Evolutionary conservation across 2,329 filamentous ascomycete genomes (phyloP).

Genomic region (Periconia digitata): DNA sequence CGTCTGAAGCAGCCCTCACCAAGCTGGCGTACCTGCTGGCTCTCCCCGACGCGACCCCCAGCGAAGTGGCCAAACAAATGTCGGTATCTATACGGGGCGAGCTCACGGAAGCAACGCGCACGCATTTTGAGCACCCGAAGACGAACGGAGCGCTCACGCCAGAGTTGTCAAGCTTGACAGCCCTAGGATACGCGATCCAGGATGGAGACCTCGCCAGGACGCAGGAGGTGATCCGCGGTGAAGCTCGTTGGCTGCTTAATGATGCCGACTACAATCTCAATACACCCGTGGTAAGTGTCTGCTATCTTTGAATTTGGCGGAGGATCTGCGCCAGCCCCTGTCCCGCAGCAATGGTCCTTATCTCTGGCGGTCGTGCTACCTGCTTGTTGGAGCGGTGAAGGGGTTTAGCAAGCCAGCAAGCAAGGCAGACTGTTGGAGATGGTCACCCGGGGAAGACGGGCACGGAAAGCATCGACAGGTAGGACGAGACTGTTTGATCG

Average conservation of each 20-base stretch:
- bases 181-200: conserved; percentile 77
- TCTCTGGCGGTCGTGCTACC: conserved; percentile 19
- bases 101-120: conserved; percentile 73
- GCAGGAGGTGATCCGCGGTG: conserved; percentile 66
- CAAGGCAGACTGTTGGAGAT: conserved; percentile 10
- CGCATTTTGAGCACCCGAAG: conserved; percentile 75
- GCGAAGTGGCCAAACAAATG: conserved; percentile 71
- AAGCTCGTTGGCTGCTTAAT: conserved; percentile 69
- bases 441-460: background rate
- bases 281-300: conserved; percentile 56
- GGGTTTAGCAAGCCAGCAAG: conserved; percentile 1
- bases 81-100: conserved; percentile 78
- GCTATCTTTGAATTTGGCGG: conserved; percentile 10
- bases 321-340: conserved; percentile 19
- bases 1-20: conserved; percentile 85
- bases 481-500: background rate
- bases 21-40: conserved; percentile 87
- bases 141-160: conserved; percentile 56
- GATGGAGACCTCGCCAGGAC: conserved; percentile 69
- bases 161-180: conserved; percentile 68
- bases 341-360: conserved; percentile 18
- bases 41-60: conserved; percentile 61
- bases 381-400: conserved; percentile 7
- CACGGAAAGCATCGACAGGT: conserved; percentile 1
- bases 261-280: conserved; percentile 81